Conservation (phyloP, 73 alveolate species). For the Durusdinium trenchii region DNA sequence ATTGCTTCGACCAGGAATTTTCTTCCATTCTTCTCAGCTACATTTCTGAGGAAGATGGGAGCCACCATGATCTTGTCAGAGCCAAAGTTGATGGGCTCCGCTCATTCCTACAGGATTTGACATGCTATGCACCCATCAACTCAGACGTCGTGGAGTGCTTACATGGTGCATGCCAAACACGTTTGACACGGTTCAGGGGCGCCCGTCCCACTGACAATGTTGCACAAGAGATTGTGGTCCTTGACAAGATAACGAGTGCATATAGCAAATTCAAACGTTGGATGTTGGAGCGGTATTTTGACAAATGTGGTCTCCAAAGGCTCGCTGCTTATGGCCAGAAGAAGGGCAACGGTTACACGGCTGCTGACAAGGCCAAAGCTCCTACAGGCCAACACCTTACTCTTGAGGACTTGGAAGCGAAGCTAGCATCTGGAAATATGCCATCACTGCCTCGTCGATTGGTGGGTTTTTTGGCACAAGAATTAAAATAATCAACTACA, state of each 20-base stretch:
- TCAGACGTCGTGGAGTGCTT: slow-evolving; percentile 33
- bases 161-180: not conserved
- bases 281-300: not conserved
- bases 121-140: not conserved
- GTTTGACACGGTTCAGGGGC: not conserved
- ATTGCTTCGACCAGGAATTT: slow-evolving; percentile 7
- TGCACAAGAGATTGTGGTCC: not conserved
- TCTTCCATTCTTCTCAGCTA: not conserved
- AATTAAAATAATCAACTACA: no score
- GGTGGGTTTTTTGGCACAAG: no score
- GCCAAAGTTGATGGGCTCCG: not conserved
- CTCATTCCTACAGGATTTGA: not conserved
- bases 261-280: not conserved
- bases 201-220: not conserved
- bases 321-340: not conserved
- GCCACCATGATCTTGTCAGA: not conserved
- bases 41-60: not conserved
- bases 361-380: no score
- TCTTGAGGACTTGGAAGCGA: no score
- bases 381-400: no score
- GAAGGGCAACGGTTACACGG: not conserved
- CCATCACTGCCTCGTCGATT: no score
- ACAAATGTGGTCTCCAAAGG: not conserved
- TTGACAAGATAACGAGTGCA: not conserved
- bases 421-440: no score